Base-by-base conservation (phyloP, 257 asterid species). In the Primulina tabacum region DNA sequence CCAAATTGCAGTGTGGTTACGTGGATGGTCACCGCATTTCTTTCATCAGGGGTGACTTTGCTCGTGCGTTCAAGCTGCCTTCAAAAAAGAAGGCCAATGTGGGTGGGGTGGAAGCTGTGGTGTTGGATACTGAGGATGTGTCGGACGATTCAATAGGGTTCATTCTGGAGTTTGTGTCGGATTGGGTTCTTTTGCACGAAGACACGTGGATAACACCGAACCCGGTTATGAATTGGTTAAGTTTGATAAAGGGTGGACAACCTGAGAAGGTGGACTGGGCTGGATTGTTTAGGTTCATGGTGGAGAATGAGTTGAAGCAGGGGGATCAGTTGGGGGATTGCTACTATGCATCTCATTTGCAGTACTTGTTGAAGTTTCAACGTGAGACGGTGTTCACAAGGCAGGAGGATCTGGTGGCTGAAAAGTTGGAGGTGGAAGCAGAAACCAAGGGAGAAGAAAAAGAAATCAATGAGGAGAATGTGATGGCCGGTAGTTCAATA, bases 211-310 rank as follows among this genome's bases (percentile, higher is more conserved):
- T 86, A 79, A 87, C 81, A 86, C 96, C 97, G 0, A 66, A 60
- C 20, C 94, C 88, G 77, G 94, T 92, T 60, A 34, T 62, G 71
- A 82, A 83, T 56, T 90, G 88, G 92, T 73, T 82, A 40, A 81
- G 80, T 69, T 20, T 81, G 38, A 87, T 92, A 34, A 87, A 83
- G 73, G 95, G 86, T 5, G 93, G 96, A 20, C 89, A 81, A 61
- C 95, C 88, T 0, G 98, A 90, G 80, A 92, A 84, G 82, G 95
- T 92, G 65, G 98, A 92, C 79, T 92, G 96, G 95, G 92, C 93
- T 8, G 85, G 86, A 35, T 64, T 90, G 78, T 64, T 90, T 62
- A 90, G 97, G 97, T 84, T 85, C 50, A 92, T 92, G 98, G 91
- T 90, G 76, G 97, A 90, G 81, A 87, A 87, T 75, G 98, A 92